Evolutionary conservation across 2,329 filamentous ascomycete genomes (phyloP), one percentile per base, ranked within the genome.

Genomic region (Curvularia sp.): DNA sequence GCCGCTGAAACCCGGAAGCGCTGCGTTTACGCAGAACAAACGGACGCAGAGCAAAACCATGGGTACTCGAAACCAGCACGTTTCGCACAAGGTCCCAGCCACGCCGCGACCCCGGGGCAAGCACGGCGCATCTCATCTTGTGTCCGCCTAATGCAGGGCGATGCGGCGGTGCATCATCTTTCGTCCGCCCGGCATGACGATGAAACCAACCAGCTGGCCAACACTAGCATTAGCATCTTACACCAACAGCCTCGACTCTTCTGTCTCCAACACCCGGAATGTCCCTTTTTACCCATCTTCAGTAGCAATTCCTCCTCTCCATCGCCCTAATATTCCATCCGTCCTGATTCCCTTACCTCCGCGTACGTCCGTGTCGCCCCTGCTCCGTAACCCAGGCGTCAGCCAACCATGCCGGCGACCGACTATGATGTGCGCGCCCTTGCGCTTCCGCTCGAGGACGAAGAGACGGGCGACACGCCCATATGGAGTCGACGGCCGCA

Each of bases 381-480:
- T 55, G 53, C 55, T 33, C 24, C 52, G 47, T 22, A 55, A 48
- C 20, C 31, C 22, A 26, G 41, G 18, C 43, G 62, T 12, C 20
- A 26, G 39, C 22, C 33, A 47, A 22, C 79, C 35, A 78, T 78
- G 76, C 75, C 75, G 15, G 66, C 74, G 63, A 63, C 67, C 62
- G 82, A 85, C 71, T 84, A 84, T 72, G 74, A 80, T 61, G 83
- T 81, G 52, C 82, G 82, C 69, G 84, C 83, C 54, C 81, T 86
- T 44, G 82, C 84, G 46, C 76, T 85, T 26, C 81, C 83, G 31
- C 78, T 82, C 59, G 80, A 81, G 57, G 78, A 79, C 53, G 74
- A 81, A 5, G 83, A 84, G 26, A 82, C 83, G 15, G 73, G 72
- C 50, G 75, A 75, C 49, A 80, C 79, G 46, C 83, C 82, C 50